Percentiles rank a stretch among this genome's conserved stretches.
These are phyloP conservation scores for Cladophialophora yegresii DNA, from an alignment of 2,329 filamentous ascomycete species.

Conservation along the genomic window DNA sequence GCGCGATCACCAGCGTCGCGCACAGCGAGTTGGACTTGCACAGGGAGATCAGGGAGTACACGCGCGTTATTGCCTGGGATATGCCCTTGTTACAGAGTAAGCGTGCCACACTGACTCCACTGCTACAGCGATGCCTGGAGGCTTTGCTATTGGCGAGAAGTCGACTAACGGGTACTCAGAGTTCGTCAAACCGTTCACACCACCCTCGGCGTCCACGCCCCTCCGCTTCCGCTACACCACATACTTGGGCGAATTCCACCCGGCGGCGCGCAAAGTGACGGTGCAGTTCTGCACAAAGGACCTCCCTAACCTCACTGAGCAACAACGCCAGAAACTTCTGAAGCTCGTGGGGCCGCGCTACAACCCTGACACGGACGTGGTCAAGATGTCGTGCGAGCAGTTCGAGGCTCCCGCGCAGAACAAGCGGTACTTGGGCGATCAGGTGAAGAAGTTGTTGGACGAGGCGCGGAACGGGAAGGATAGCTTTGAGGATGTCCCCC, in stretches of 20 bases:
- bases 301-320: constrained; percentile 58
- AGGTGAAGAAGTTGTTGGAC: constrained; percentile 70
- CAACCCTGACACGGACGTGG: constrained; percentile 76
- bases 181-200: constrained; percentile 76
- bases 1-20: constrained; percentile 79
- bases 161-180: constrained; percentile 55
- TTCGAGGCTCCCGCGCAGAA: constrained; percentile 91
- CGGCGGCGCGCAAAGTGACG: constrained; percentile 89
- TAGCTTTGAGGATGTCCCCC: constrained; percentile 82
- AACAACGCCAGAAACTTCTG: constrained; percentile 76
- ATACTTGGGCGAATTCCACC: constrained; percentile 92
- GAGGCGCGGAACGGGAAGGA: constrained; percentile 78
- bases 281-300: constrained; percentile 81
- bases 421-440: constrained; percentile 86
- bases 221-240: constrained; percentile 95
- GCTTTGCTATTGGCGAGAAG: background rate
- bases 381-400: constrained; percentile 89
- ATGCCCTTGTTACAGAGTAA: constrained; percentile 86
- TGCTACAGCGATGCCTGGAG: too few species aligned
- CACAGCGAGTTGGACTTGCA: constrained; percentile 87
- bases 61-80: constrained; percentile 87
- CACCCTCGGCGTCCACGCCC: constrained; percentile 65
- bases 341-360: constrained; percentile 85
- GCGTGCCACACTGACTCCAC: too few species aligned
- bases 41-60: constrained; percentile 84